A percentile compares a stretch with the other conserved stretches of the same genome.
phyloP scores from a whole-genome alignment of 2,329 filamentous ascomycete species.

The Clarireedia sp. region DNA sequence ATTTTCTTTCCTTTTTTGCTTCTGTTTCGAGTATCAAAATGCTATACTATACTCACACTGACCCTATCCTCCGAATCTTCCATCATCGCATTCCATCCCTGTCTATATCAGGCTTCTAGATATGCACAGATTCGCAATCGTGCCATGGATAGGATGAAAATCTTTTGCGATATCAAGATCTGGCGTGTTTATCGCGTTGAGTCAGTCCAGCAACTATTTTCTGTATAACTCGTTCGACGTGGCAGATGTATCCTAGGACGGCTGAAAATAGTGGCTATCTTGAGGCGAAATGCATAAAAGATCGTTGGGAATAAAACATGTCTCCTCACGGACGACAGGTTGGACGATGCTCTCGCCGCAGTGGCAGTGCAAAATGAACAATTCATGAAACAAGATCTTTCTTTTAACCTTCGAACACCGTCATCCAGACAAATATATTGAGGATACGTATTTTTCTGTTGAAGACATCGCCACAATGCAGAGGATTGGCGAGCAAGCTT shows the following conservation, averaged over 20 bases:
- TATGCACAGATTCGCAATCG: neutral
- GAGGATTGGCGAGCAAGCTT: neutral
- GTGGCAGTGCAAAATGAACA: slow-evolving; percentile 2
- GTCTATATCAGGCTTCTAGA: slow-evolving; percentile 2
- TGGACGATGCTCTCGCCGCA: slow-evolving; percentile 4
- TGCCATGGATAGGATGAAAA: neutral
- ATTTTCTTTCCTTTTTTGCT: neutral
- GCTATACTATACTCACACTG: neutral
- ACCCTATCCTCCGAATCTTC: neutral
- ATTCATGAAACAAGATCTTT: neutral
- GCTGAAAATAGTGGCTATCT: neutral
- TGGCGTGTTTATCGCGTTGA: neutral
- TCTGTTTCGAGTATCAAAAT: neutral
- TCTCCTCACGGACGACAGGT: slow-evolving; percentile 7
- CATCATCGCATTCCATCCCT: neutral
- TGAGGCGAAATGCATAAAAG: slow-evolving; percentile 5
- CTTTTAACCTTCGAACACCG: neutral
- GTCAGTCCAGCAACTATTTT: neutral
- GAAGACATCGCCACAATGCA: neutral
- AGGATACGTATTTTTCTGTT: neutral
- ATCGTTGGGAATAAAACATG: slow-evolving; percentile 3
- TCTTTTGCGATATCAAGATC: neutral
- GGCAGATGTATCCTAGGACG: neutral
- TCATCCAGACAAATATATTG: neutral
- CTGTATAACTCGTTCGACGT: neutral